Conservation (phyloP, 2,329 filamentous ascomycete species). For the Penicillium sp. region DNA sequence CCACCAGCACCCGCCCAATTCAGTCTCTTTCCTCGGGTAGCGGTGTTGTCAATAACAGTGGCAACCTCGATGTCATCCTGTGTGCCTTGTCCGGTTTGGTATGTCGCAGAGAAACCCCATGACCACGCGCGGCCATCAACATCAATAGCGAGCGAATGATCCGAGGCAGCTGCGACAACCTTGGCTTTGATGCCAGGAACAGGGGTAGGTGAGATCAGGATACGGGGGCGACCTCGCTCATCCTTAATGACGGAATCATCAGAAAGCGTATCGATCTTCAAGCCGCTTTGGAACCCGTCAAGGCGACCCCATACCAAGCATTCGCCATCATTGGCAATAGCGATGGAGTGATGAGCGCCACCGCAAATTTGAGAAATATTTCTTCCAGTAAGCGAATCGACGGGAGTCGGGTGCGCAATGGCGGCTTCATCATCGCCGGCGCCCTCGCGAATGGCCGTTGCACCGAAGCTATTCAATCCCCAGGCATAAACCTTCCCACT, state of each 20-base stretch:
- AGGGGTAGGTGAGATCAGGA: slow-evolving; percentile 65
- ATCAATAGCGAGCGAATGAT: slow-evolving; percentile 72
- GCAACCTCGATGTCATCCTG: slow-evolving; percentile 77
- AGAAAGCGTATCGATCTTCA: slow-evolving; percentile 57
- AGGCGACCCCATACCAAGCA: slow-evolving; percentile 61
- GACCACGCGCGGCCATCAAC: slow-evolving; percentile 68
- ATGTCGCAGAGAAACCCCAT: slow-evolving; percentile 79
- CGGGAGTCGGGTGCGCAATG: slow-evolving; percentile 67
- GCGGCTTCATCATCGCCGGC: slow-evolving; percentile 68
- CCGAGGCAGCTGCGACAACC: slow-evolving; percentile 63
- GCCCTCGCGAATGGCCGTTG: slow-evolving; percentile 66
- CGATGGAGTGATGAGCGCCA: slow-evolving; percentile 72
- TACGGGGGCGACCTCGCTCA: slow-evolving; percentile 64
- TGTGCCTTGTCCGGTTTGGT: slow-evolving; percentile 74
- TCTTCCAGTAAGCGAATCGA: slow-evolving; percentile 63
- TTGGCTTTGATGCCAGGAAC: slow-evolving; percentile 60
- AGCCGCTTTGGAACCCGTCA: slow-evolving; percentile 60
- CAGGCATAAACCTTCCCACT: slow-evolving; percentile 72
- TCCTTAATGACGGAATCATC: slow-evolving; percentile 64
- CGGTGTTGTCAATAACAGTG: slow-evolving; percentile 80
- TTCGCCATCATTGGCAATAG: slow-evolving; percentile 53
- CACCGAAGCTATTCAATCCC: slow-evolving; percentile 84
- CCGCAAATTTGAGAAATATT: slow-evolving; percentile 69
- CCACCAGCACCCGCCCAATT: slow-evolving; percentile 82
- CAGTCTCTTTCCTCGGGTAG: slow-evolving; percentile 71